Evolutionary conservation across 441 rosid species (phyloP).

Genomic region (Brassica hybrid): DNA sequence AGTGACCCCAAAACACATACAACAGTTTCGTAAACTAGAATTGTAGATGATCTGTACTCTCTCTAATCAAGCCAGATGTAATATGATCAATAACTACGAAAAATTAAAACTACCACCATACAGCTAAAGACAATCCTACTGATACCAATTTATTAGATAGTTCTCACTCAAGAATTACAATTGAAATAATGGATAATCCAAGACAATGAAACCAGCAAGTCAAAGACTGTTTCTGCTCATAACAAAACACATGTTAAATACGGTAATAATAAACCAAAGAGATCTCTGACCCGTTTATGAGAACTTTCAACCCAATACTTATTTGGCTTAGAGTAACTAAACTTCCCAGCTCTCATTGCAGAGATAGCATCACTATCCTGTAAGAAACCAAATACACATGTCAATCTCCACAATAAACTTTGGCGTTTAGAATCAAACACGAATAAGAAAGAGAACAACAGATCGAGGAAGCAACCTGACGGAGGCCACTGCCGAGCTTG

Average conservation of each 20-base stretch:
- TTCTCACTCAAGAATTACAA: background rate
- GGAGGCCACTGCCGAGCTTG: slow-evolving; percentile 8
- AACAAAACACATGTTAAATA: background rate
- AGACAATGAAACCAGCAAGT: background rate
- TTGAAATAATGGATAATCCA: background rate
- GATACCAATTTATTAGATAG: too few relatives aligned
- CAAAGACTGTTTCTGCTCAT: background rate
- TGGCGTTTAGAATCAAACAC: too few relatives aligned
- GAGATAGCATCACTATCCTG: slow-evolving; percentile 65
- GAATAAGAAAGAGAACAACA: too few relatives aligned
- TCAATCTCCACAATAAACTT: too few relatives aligned
- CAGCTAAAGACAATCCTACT: too few relatives aligned
- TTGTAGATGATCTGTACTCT: background rate
- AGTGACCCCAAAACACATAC: background rate
- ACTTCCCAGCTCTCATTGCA: slow-evolving; percentile 1
- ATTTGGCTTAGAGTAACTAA: slow-evolving; percentile 64
- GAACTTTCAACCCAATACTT: slow-evolving; percentile 92
- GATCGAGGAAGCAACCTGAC: background rate
- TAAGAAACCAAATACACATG: background rate
- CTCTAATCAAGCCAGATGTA: background rate
- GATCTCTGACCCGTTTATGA: slow-evolving; percentile 74
- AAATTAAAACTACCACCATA: background rate
- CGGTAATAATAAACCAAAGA: background rate
- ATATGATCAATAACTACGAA: background rate
- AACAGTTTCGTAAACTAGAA: too few relatives aligned